phyloP scores from a whole-genome alignment of 2,329 filamentous ascomycete genomes.

The Ilyonectria robusta region DNA sequence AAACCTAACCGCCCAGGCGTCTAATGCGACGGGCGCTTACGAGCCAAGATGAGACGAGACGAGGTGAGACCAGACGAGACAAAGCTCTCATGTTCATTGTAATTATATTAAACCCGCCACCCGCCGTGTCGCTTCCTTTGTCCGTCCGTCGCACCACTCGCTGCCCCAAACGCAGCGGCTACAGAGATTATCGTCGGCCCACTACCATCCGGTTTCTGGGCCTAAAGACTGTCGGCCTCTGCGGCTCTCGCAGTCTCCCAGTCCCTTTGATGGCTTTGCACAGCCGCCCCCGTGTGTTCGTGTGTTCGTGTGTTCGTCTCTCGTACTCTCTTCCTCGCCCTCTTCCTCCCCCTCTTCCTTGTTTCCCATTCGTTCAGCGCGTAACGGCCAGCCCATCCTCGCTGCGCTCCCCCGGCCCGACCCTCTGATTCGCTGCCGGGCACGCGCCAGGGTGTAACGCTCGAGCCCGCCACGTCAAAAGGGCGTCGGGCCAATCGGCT shows the following conservation, averaged over 20 bases:
- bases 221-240: constrained; percentile 15
- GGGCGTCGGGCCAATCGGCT: constrained; percentile 29
- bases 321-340: background rate
- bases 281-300: constrained; percentile 30
- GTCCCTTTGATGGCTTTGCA: constrained; percentile 22
- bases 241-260: constrained; percentile 31
- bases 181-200: constrained; percentile 45
- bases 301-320: constrained; percentile 20
- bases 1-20: constrained; percentile 27
- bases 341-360: background rate
- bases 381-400: constrained; percentile 1
- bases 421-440: constrained; percentile 39
- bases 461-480: constrained; percentile 27
- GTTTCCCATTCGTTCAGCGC: constrained; percentile 8
- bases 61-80: constrained; percentile 1
- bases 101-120: constrained; percentile 4
- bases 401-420: background rate
- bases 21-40: constrained; percentile 29
- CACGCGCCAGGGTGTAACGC: constrained; percentile 41
- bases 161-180: constrained; percentile 38
- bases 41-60: background rate
- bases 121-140: background rate
- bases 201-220: constrained; percentile 31
- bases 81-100: constrained; percentile 4
- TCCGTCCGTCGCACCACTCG: constrained; percentile 38